These are phyloP conservation scores for Hibiscus trionum DNA, from an alignment of 345 rosid genomes.

Conservation along the genomic window DNA sequence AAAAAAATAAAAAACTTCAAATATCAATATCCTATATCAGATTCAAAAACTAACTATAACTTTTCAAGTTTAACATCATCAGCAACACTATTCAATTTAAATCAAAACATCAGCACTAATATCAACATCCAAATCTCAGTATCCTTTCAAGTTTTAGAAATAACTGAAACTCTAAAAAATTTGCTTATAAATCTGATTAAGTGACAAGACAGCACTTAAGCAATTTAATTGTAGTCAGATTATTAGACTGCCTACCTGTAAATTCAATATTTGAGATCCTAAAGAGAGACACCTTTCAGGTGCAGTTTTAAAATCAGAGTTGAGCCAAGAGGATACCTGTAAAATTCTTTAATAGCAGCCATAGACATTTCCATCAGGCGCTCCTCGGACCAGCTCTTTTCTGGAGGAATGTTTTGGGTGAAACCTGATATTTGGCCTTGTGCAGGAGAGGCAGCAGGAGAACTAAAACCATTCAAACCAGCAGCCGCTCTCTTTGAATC, in stretches of 20 bases:
- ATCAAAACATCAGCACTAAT: background rate
- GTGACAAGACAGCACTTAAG: too few species aligned
- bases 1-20: background rate
- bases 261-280: background rate
- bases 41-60: too few species aligned
- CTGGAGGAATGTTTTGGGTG: slow-evolving; percentile 39
- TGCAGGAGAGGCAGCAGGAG: slow-evolving; percentile 8
- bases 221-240: background rate
- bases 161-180: too few species aligned
- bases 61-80: background rate
- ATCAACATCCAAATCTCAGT: background rate
- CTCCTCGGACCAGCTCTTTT: slow-evolving; percentile 54
- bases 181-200: too few species aligned
- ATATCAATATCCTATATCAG: too few species aligned
- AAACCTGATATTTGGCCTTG: slow-evolving; percentile 31
- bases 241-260: background rate
- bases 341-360: slow-evolving; percentile 80
- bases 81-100: background rate
- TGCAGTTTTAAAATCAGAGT: background rate
- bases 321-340: slow-evolving; percentile 46
- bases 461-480: slow-evolving; percentile 52
- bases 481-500: slow-evolving; percentile 55
- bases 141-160: background rate
- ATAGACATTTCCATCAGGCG: slow-evolving; percentile 47
- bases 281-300: background rate